Conservation (phyloP, 768 basidiomycete genomes). For the Amanita polypyramis region DNA sequence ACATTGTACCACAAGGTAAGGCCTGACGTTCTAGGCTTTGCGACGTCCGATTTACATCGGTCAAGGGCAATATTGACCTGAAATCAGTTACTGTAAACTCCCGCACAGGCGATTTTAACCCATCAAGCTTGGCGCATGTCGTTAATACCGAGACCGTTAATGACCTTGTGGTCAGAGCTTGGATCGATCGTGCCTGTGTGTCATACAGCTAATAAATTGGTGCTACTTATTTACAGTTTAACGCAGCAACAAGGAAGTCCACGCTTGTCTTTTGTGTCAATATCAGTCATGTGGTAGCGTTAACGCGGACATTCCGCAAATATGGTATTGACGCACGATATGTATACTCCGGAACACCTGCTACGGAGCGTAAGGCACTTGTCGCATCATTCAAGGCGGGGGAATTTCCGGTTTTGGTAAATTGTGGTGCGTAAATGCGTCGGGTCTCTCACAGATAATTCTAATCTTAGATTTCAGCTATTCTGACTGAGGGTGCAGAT, state of each 20-base stretch:
- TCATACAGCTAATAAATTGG: neutral
- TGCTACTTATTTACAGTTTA: neutral
- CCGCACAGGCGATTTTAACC: slow-evolving; percentile 71
- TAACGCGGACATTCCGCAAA: slow-evolving; percentile 63
- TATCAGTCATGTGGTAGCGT: slow-evolving; percentile 62
- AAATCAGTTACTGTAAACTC: slow-evolving; percentile 54
- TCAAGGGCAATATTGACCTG: slow-evolving; percentile 66
- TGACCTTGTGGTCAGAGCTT: slow-evolving; percentile 66
- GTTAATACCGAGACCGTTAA: slow-evolving; percentile 78
- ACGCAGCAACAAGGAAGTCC: slow-evolving; percentile 56
- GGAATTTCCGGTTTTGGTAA: slow-evolving; percentile 76
- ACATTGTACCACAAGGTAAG: neutral
- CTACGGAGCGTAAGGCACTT: slow-evolving; percentile 49
- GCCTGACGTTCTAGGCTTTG: slow-evolving; percentile 52
- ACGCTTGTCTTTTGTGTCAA: slow-evolving; percentile 92
- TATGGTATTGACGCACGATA: slow-evolving; percentile 82
- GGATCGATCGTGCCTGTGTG: slow-evolving; percentile 79
- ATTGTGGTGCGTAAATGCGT: slow-evolving; percentile 59
- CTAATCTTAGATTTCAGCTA: slow-evolving; percentile 33
- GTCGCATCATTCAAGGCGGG: slow-evolving; percentile 61
- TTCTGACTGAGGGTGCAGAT: slow-evolving; percentile 90
- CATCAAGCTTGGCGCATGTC: slow-evolving; percentile 66
- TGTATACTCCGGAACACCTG: slow-evolving; percentile 60
- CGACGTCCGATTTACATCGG: slow-evolving; percentile 75
- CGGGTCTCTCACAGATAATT: neutral